phyloP scores from a whole-genome alignment of 441 rosid species.

The Jatropha multifida region DNA sequence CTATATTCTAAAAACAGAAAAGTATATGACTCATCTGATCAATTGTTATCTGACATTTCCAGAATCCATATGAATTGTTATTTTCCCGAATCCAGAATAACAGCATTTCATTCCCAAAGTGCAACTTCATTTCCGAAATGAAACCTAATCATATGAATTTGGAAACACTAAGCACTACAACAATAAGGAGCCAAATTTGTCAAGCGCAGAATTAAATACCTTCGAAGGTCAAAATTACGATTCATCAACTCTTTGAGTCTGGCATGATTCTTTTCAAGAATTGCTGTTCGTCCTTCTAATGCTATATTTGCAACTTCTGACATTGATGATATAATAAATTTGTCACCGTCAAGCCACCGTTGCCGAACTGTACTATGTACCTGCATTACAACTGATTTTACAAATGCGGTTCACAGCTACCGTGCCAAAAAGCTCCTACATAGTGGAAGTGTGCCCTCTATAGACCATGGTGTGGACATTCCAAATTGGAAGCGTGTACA shows the following conservation, averaged over 20 bases:
- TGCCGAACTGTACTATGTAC: conserved; percentile 79
- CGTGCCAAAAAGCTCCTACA: neutral
- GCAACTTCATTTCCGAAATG: neutral
- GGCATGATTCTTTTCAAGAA: conserved; percentile 60
- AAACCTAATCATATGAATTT: neutral
- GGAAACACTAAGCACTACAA: neutral
- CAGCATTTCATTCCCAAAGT: neutral
- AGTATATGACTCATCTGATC: neutral
- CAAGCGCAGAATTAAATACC: conserved; percentile 37
- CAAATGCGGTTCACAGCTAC: neutral
- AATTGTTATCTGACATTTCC: conserved; percentile 1
- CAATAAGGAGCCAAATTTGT: neutral
- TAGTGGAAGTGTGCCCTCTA: neutral
- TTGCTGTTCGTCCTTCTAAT: conserved; percentile 56
- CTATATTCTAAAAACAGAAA: neutral
- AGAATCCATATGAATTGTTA: neutral
- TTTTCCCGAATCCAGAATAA: neutral
- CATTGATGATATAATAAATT: conserved; percentile 72
- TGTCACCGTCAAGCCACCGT: conserved; percentile 88
- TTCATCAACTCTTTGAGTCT: conserved; percentile 77
- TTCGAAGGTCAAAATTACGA: conserved; percentile 74
- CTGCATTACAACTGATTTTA: conserved; percentile 36
- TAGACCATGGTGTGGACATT: neutral
- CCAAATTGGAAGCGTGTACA: neutral
- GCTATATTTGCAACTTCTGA: conserved; percentile 65